phyloP scores from a whole-genome alignment of 2,329 filamentous ascomycete species.

The Fusarium illudens region DNA sequence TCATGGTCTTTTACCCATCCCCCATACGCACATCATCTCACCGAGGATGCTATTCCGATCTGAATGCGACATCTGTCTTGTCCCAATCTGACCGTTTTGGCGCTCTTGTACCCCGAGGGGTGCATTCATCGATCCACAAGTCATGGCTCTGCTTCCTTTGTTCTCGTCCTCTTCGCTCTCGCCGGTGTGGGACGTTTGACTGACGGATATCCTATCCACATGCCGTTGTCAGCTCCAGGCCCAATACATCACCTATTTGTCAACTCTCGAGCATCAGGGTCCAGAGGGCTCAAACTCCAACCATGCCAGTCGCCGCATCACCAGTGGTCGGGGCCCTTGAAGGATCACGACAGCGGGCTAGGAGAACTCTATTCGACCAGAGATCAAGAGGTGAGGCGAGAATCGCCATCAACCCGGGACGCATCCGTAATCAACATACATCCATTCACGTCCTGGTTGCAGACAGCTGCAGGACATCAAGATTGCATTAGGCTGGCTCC shows the following conservation, averaged over 20 bases:
- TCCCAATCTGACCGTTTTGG: constrained; percentile 11
- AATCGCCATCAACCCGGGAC: neutral
- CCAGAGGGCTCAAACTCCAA: constrained; percentile 4
- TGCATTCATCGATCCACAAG: constrained; percentile 7
- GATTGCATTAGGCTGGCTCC: constrained; percentile 32
- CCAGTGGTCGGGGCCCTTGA: neutral
- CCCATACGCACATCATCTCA: neutral
- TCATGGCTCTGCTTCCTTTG: constrained; percentile 11
- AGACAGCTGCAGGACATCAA: constrained; percentile 36
- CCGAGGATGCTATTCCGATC: constrained; percentile 23
- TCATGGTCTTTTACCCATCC: neutral
- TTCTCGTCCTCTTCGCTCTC: constrained; percentile 22
- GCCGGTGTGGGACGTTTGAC: constrained; percentile 16
- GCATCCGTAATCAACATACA: neutral
- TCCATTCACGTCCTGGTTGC: constrained; percentile 3
- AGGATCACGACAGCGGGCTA: neutral
- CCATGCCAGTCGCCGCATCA: neutral
- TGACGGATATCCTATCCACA: constrained; percentile 25
- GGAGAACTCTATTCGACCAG: constrained; percentile 15
- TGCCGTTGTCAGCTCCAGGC: constrained; percentile 26
- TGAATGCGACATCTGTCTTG: neutral
- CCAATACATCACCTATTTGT: neutral
- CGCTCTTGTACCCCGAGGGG: neutral
- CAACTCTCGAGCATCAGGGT: neutral
- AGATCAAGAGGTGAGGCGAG: neutral